Percentiles rank a stretch among this genome's conserved stretches.
Evolutionary conservation across 352 stramenopile species (phyloP).

Genomic region (Phytophthora fragariaefolia): DNA sequence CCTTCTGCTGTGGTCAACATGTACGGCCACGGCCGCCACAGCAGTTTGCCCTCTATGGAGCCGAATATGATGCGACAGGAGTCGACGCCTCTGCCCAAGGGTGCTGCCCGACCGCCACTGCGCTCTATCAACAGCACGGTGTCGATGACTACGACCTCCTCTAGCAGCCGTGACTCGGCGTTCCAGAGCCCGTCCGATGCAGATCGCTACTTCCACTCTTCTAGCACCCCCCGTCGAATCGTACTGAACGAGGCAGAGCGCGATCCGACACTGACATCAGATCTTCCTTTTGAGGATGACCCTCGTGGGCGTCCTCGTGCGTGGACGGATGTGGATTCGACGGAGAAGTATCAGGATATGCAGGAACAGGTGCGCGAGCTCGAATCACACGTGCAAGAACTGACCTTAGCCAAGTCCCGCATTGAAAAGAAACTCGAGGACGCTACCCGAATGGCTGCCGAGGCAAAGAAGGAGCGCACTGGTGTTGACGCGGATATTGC

Average conservation of each 20-base stretch:
- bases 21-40: conserved; percentile 46
- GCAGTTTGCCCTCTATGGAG: conserved; percentile 39
- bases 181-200: conserved; percentile 42
- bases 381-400: conserved; percentile 68
- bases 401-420: conserved; percentile 59
- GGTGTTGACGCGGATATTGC: conserved; percentile 50
- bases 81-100: conserved; percentile 37
- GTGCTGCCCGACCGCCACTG: conserved; percentile 33
- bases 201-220: conserved; percentile 32
- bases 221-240: conserved; percentile 22
- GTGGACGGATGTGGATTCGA: conserved; percentile 68
- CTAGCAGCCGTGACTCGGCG: conserved; percentile 35
- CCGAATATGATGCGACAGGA: conserved; percentile 38
- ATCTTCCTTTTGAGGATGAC: conserved; percentile 44
- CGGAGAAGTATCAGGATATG: conserved; percentile 61
- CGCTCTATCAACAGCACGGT: conserved; percentile 46
- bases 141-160: conserved; percentile 40
- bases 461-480: conserved; percentile 48
- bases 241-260: conserved; percentile 14
- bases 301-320: conserved; percentile 54
- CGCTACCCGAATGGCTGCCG: conserved; percentile 25
- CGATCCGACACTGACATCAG: conserved; percentile 27
- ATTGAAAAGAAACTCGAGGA: conserved; percentile 63
- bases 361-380: conserved; percentile 78
- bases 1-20: conserved; percentile 84